A percentile compares a stretch with the other conserved stretches of the same genome.
Evolutionary conservation across 495 filamentous ascomycete genomes (phyloP).

Genomic region (Penicillium canescens): DNA sequence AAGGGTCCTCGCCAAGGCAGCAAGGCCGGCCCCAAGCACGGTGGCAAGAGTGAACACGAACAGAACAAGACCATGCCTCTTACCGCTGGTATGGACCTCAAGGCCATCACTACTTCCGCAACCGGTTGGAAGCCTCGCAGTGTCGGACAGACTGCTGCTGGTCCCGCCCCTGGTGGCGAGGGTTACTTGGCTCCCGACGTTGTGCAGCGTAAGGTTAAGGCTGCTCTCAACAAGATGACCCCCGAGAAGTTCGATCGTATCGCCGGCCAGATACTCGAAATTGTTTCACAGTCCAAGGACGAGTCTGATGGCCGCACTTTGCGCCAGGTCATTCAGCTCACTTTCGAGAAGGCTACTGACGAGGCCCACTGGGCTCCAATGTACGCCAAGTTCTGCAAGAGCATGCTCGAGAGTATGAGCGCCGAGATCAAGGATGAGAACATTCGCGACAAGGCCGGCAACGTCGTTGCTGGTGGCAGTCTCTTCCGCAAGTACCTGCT

Average conservation of each 20-base stretch:
- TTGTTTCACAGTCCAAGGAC: constrained; percentile 92
- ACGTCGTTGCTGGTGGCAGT: constrained; percentile 85
- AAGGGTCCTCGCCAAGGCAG: constrained; percentile 49
- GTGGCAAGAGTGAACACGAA: constrained; percentile 57
- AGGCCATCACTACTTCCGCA: constrained; percentile 68
- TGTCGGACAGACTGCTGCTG: constrained; percentile 50
- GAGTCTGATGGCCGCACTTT: constrained; percentile 93
- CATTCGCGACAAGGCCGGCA: constrained; percentile 80
- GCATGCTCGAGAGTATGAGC: constrained; percentile 96
- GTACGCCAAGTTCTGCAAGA: constrained; percentile 98
- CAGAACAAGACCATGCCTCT: constrained; percentile 84
- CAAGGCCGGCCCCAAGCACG: constrained; percentile 52
- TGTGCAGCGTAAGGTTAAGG: constrained; percentile 99
- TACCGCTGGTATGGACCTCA: constrained; percentile 75
- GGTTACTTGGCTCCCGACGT: constrained; percentile 81
- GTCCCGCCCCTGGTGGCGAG: constrained; percentile 53
- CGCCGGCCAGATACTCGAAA: constrained; percentile 85
- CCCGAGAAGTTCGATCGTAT: constrained; percentile 99
- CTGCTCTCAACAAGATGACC: constrained; percentile 98
- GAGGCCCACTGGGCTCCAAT: constrained; percentile 98
- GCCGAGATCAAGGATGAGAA: constrained; percentile 92
- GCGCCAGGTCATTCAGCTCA: constrained; percentile 96
- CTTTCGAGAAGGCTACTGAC: constrained; percentile 98
- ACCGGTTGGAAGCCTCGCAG: constrained; percentile 91
- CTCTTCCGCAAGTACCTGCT: constrained; percentile 98